Conservation (phyloP, 306 rosid species). For the barrel medic (Medicago truncatula) region MtrunA17r5.0-ANR NC_053047.1:32510001-32510500, state of each 20-base stretch:
- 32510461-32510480: not conserved
- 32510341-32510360: not conserved
- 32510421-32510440: not conserved
- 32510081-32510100: no score
- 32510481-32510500: not conserved
- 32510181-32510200: no score
- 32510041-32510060: no score
- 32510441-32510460: not conserved
- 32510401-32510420: not conserved
- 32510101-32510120: no score
- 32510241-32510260: not conserved
- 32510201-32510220: not conserved
- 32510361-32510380: not conserved
- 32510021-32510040: no score
- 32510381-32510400: not conserved
- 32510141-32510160: no score
- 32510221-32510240: not conserved
- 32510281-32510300: not conserved
- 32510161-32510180: no score
- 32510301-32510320: constrained; percentile 8
- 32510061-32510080: no score
- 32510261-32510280: not conserved
- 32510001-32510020: no score
- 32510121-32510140: no score
- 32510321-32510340: not conserved